Evolutionary conservation across 23 red algal species (phyloP).

Genomic region (Gracilariopsis chorda): DNA sequence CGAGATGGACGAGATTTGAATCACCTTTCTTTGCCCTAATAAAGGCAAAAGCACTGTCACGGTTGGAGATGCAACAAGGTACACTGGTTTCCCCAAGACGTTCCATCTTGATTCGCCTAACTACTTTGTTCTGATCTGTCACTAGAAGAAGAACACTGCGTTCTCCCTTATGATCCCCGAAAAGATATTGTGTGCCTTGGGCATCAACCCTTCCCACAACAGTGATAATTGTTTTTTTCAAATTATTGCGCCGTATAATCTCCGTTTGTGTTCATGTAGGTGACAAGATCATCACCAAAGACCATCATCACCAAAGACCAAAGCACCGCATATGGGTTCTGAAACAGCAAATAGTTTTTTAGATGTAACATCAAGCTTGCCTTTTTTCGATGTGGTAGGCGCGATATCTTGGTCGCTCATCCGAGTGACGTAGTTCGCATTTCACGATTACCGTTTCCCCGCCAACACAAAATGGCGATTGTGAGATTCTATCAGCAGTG

Average conservation of each 20-base stretch:
- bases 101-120: constrained; percentile 60
- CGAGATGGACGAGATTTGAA: constrained; percentile 78
- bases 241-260: constrained; percentile 24
- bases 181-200: constrained; percentile 70
- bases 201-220: constrained; percentile 54
- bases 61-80: constrained; percentile 72
- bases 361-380: constrained; percentile 59
- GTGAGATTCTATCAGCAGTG: constrained; percentile 72
- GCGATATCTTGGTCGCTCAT: constrained; percentile 79
- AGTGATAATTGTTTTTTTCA: constrained; percentile 61
- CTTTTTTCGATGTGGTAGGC: constrained; percentile 32
- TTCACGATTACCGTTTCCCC: constrained; percentile 37
- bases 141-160: constrained; percentile 82
- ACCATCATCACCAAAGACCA: constrained; percentile 86
- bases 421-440: constrained; percentile 66
- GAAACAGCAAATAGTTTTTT: constrained; percentile 83
- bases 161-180: constrained; percentile 85
- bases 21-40: constrained; percentile 82
- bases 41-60: constrained; percentile 87
- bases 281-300: constrained; percentile 58
- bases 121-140: constrained; percentile 21
- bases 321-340: constrained; percentile 45
- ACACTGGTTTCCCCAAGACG: constrained; percentile 76
- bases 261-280: constrained; percentile 37
- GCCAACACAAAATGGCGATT: constrained; percentile 70